Evolutionary conservation across 108 stramenopile genomes (phyloP).

Genomic region (Discostella stelligeroides): DNA sequence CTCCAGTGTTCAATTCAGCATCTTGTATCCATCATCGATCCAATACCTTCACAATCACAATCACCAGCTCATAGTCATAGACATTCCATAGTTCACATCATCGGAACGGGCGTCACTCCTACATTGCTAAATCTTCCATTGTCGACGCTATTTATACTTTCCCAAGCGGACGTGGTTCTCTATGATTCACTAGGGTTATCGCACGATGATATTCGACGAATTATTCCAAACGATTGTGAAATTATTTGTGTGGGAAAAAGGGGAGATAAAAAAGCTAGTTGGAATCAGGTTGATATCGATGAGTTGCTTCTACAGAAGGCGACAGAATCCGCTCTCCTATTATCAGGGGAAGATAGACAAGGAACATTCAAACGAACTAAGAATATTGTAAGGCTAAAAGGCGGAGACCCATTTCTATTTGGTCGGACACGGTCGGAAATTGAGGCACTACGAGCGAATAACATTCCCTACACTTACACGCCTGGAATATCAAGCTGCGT

Average conservation of each 20-base stretch:
- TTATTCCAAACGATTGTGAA: constrained; percentile 34
- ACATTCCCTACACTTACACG: constrained; percentile 32
- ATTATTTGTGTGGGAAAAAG: constrained; percentile 45
- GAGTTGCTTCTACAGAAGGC: constrained; percentile 32
- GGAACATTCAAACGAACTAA: background rate
- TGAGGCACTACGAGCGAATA: constrained; percentile 23
- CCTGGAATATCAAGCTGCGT: constrained; percentile 43
- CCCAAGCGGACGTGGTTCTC: constrained; percentile 42
- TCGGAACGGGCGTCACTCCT: constrained; percentile 43
- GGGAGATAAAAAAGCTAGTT: constrained; percentile 24
- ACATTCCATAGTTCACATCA: constrained; percentile 35
- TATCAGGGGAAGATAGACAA: background rate
- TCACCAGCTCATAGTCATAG: background rate
- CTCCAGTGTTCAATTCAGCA: background rate
- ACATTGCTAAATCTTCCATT: constrained; percentile 36
- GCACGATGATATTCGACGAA: constrained; percentile 28
- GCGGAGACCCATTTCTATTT: constrained; percentile 48
- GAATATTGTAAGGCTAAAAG: constrained; percentile 35
- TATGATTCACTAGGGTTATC: constrained; percentile 41
- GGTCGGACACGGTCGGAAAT: constrained; percentile 44
- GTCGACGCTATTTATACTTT: constrained; percentile 27
- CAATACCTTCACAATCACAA: background rate
- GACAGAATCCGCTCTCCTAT: background rate
- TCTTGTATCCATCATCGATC: constrained; percentile 15
- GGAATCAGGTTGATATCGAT: constrained; percentile 45